Conservation (phyloP, 768 basidiomycete species). For the Termitomyces sp. region DNA sequence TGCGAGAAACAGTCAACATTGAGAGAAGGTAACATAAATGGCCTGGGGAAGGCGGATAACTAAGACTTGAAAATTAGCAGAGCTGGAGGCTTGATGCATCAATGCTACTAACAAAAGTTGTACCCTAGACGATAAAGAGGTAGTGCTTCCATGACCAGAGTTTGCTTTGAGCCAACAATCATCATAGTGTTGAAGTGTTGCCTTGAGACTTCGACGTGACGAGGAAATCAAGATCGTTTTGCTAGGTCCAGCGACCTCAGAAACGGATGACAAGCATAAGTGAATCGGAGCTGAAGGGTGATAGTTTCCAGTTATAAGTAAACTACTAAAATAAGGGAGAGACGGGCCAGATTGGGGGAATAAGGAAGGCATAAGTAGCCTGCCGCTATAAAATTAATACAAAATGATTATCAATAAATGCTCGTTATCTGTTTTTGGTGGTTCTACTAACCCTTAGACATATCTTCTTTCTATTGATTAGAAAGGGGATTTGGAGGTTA, state of each 20-base stretch:
- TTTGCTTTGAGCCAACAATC: constrained; percentile 49
- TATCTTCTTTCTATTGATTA: too few species aligned
- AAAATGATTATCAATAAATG: too few species aligned
- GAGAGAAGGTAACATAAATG: constrained; percentile 51
- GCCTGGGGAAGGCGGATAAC: constrained; percentile 58
- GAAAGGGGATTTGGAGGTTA: too few species aligned
- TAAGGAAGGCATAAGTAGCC: constrained; percentile 21
- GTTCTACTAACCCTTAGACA: too few species aligned
- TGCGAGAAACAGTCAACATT: constrained; percentile 31
- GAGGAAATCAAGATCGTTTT: constrained; percentile 47
- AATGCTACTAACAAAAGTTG: constrained; percentile 48
- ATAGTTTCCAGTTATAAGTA: constrained; percentile 61
- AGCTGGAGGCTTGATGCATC: background rate
- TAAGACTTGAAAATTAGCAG: constrained; percentile 20
- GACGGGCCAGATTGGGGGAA: constrained; percentile 30
- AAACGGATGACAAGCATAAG: constrained; percentile 47
- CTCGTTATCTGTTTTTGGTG: too few species aligned
- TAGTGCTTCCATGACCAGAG: constrained; percentile 31
- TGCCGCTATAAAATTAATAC: too few species aligned
- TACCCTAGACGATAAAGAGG: constrained; percentile 34
- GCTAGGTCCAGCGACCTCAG: constrained; percentile 21
- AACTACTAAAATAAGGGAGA: constrained; percentile 49
- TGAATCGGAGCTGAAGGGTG: constrained; percentile 68
- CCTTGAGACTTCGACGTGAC: constrained; percentile 36
- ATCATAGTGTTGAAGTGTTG: constrained; percentile 37